Percentiles rank a stretch among this genome's conserved stretches.
These are phyloP conservation scores for Neltuma alba DNA, from an alignment of 306 rosid species.

Conservation along the genomic window DNA sequence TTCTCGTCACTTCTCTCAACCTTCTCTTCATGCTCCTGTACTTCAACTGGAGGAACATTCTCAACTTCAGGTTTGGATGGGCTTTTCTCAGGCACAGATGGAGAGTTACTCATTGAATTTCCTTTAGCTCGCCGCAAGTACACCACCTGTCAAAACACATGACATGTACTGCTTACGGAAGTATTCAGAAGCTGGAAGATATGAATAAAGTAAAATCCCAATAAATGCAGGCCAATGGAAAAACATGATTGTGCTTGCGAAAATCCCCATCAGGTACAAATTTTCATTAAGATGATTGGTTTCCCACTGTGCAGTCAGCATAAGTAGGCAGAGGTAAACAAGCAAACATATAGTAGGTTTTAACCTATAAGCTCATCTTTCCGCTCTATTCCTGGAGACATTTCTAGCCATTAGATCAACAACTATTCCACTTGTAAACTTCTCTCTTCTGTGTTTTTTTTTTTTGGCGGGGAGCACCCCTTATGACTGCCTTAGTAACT, in stretches of 20 bases:
- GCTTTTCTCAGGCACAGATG: conserved; percentile 54
- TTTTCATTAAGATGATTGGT: neutral
- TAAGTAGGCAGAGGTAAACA: neutral
- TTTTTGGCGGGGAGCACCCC: no score
- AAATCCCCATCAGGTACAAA: neutral
- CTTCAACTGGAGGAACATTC: conserved; percentile 61
- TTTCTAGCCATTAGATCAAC: neutral
- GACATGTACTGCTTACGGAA: conserved; percentile 20
- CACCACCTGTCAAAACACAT: conserved; percentile 69
- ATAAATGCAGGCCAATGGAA: conserved; percentile 32
- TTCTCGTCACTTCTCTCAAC: conserved; percentile 68
- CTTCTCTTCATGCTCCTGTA: conserved; percentile 60
- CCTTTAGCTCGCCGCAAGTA: conserved; percentile 78
- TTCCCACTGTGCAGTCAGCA: neutral
- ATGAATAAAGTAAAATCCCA: conserved; percentile 2
- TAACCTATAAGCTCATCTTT: neutral
- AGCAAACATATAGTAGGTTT: neutral
- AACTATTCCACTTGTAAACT: neutral
- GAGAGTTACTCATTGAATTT: conserved; percentile 53
- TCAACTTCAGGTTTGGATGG: conserved; percentile 63
- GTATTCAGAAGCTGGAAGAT: conserved; percentile 27
- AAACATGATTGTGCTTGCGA: conserved; percentile 6
- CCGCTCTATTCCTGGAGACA: neutral
- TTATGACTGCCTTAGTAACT: neutral
- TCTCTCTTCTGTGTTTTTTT: no score